These are phyloP conservation scores for Globisporangium nagaii DNA, from an alignment of 352 stramenopile species.

Conservation along the genomic window DNA sequence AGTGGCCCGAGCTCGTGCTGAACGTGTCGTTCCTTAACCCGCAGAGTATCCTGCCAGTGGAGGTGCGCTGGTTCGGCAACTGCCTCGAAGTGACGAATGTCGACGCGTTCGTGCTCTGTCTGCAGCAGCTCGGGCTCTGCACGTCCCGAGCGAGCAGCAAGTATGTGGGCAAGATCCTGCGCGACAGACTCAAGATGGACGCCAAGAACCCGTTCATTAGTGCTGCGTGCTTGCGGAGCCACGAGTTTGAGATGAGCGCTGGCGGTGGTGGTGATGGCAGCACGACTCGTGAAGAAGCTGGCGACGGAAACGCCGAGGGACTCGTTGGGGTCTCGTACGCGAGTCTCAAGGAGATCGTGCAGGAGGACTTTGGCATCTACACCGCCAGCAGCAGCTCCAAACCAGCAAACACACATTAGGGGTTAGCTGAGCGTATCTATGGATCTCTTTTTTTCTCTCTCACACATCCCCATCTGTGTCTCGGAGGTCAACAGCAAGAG, in stretches of 20 bases:
- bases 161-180: constrained; percentile 56
- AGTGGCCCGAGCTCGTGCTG: constrained; percentile 58
- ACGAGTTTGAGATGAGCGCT: not conserved
- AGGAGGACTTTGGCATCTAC: constrained; percentile 52
- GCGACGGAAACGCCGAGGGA: not conserved
- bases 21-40: constrained; percentile 50
- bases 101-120: constrained; percentile 58
- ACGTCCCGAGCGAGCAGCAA: constrained; percentile 40
- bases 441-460: too few relatives aligned
- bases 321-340: constrained; percentile 19
- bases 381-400: not conserved
- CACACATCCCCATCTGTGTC: too few relatives aligned
- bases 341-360: constrained; percentile 43
- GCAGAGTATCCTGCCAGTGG: constrained; percentile 38
- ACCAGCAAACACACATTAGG: not conserved
- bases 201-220: constrained; percentile 34
- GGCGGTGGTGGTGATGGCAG: not conserved
- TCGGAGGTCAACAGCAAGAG: too few relatives aligned
- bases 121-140: constrained; percentile 53
- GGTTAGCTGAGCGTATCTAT: too few relatives aligned
- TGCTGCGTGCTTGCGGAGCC: constrained; percentile 13
- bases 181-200: constrained; percentile 50
- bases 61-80: constrained; percentile 46
- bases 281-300: not conserved
- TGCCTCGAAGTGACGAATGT: constrained; percentile 47